phyloP scores from a whole-genome alignment of 495 filamentous ascomycete genomes.

The Podospora bellae-mahoneyi region DNA sequence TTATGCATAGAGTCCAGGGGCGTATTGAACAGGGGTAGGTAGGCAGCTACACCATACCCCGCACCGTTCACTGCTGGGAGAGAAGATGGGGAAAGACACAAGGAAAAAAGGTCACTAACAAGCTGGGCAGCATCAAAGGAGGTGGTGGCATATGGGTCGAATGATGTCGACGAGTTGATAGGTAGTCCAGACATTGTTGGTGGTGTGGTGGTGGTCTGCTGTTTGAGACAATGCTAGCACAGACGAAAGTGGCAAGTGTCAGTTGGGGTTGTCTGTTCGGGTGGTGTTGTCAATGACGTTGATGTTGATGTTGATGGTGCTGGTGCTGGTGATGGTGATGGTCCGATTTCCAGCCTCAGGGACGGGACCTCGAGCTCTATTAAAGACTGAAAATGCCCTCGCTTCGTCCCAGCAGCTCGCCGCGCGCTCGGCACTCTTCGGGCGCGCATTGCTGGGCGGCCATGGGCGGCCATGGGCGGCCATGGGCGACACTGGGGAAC shows the following conservation, averaged over 20 bases:
- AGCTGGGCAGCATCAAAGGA: slow-evolving; percentile 23
- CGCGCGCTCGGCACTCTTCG: slow-evolving; percentile 3
- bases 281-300: neutral
- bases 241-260: slow-evolving; percentile 4
- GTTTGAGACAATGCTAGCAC: neutral
- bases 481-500: slow-evolving; percentile 8
- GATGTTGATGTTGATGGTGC: slow-evolving; percentile 5
- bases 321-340: slow-evolving; percentile 10
- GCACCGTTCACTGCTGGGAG: neutral
- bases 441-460: slow-evolving; percentile 11
- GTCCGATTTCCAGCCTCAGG: slow-evolving; percentile 3
- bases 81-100: slow-evolving; percentile 6
- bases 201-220: slow-evolving; percentile 4
- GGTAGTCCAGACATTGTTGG: slow-evolving; percentile 18
- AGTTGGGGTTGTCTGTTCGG: slow-evolving; percentile 11
- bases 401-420: neutral
- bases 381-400: slow-evolving; percentile 11
- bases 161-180: slow-evolving; percentile 19
- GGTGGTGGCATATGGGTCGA: slow-evolving; percentile 26
- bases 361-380: slow-evolving; percentile 16
- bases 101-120: slow-evolving; percentile 24
- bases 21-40: neutral
- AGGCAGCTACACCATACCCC: neutral
- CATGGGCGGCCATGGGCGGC: slow-evolving; percentile 6
- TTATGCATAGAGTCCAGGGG: neutral